Percentiles rank a stretch among this genome's conserved stretches.
Conservation (phyloP, 2,329 filamentous ascomycete species). For the Sclerotinia subarctica region DNA sequence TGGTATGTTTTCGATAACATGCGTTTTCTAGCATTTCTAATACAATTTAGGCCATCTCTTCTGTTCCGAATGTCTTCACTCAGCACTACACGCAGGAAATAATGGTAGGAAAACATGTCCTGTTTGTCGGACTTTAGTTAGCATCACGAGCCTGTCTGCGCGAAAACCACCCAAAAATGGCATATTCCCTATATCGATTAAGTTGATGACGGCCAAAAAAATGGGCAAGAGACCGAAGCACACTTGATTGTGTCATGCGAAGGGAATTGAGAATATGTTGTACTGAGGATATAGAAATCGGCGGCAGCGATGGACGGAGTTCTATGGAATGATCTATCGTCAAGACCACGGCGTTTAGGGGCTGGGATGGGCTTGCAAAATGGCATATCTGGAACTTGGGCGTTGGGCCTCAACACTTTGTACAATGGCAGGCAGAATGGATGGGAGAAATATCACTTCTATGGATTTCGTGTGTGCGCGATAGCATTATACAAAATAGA, state of each 20-base stretch:
- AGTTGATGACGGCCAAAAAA: conserved; percentile 56
- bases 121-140: conserved; percentile 60
- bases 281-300: background rate
- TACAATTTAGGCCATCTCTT: conserved; percentile 56
- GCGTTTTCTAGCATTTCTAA: conserved; percentile 22
- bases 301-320: background rate
- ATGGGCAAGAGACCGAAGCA: conserved; percentile 45
- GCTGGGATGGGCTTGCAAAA: background rate
- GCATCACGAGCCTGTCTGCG: conserved; percentile 46
- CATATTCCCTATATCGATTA: conserved; percentile 58
- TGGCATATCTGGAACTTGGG: conserved; percentile 10
- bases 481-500: background rate
- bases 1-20: conserved; percentile 47
- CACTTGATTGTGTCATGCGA: background rate
- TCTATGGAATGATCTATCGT: background rate
- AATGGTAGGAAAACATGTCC: conserved; percentile 55
- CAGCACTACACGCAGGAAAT: conserved; percentile 54
- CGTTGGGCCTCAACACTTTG: background rate
- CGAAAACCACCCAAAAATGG: conserved; percentile 43
- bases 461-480: background rate
- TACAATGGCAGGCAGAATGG: background rate
- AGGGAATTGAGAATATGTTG: background rate
- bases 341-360: conserved; percentile 12
- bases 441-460: background rate
- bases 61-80: conserved; percentile 60